Evolutionary conservation across 2,329 filamentous ascomycete species (phyloP).

Genomic region (Claviceps lovelessii): DNA sequence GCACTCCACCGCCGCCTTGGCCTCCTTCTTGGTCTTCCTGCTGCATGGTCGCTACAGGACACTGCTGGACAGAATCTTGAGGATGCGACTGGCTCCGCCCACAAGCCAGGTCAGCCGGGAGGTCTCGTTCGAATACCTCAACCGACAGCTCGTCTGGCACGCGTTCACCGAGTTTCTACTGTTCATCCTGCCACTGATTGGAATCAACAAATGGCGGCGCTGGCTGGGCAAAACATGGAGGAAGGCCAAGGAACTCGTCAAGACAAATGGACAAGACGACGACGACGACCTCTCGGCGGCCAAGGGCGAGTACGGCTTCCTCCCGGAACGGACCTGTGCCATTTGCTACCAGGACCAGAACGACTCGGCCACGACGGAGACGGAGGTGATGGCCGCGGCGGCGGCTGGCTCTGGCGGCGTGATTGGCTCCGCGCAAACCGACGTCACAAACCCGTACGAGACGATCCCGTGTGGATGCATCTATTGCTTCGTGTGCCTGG

Average conservation of each 20-base stretch:
- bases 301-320: constrained; percentile 64
- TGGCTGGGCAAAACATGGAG: constrained; percentile 83
- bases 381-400: constrained; percentile 58
- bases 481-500: constrained; percentile 94
- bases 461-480: constrained; percentile 77
- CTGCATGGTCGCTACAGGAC: constrained; percentile 85
- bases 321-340: constrained; percentile 87
- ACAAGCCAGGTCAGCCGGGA: constrained; percentile 77
- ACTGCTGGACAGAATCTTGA: constrained; percentile 68
- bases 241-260: constrained; percentile 54
- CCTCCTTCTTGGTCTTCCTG: constrained; percentile 81
- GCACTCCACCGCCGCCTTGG: constrained; percentile 69
- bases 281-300: constrained; percentile 27
- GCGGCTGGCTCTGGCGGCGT: constrained; percentile 51
- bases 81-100: constrained; percentile 72
- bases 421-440: constrained; percentile 75
- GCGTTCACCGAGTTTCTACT: constrained; percentile 99
- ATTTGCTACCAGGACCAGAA: constrained; percentile 96
- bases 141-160: constrained; percentile 96
- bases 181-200: constrained; percentile 91
- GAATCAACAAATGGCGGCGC: constrained; percentile 80
- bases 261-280: constrained; percentile 31
- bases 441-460: constrained; percentile 94
- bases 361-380: constrained; percentile 52
- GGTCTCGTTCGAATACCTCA: constrained; percentile 94